Percentiles rank a stretch among this genome's conserved stretches.
Evolutionary conservation across 495 filamentous ascomycete species (phyloP).

Genomic region (Hyaloscypha finlandica): DNA sequence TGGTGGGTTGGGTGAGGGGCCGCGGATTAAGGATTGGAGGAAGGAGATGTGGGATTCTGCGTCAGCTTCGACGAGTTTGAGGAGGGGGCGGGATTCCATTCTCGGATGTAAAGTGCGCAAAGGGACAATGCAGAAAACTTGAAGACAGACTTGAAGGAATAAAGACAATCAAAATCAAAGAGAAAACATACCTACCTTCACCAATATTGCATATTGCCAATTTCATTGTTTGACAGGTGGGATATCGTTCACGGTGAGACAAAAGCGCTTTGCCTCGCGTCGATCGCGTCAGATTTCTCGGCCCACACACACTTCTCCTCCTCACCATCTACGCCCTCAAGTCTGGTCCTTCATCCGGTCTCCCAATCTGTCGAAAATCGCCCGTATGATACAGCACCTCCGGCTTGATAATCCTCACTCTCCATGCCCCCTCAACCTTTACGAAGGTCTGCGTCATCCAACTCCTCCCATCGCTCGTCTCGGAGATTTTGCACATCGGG

Average conservation of each 20-base stretch:
- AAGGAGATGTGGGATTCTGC: conserved; percentile 9
- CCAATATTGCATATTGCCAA: too few species aligned
- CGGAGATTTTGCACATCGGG: conserved; percentile 67
- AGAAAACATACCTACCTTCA: too few species aligned
- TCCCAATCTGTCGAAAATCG: conserved; percentile 29
- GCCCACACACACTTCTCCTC: background rate
- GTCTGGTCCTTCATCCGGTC: conserved; percentile 12
- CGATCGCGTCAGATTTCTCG: background rate
- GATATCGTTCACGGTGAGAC: background rate
- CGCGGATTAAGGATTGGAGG: conserved; percentile 12
- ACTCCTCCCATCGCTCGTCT: conserved; percentile 65
- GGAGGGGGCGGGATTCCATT: conserved; percentile 14
- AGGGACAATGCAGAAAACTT: background rate
- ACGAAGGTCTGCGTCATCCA: conserved; percentile 42
- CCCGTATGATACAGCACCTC: conserved; percentile 32
- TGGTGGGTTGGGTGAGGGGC: conserved; percentile 17
- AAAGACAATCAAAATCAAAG: too few species aligned
- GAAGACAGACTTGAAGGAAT: too few species aligned
- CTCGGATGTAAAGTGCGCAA: background rate
- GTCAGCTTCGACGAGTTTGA: conserved; percentile 13
- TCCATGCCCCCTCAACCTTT: conserved; percentile 36
- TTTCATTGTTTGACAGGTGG: background rate
- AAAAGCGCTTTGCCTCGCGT: background rate
- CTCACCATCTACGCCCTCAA: conserved; percentile 3
- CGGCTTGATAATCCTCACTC: conserved; percentile 32